Base-by-base conservation (phyloP, 1,284 basidiomycete species). In the Sparassis latifolia region DNA sequence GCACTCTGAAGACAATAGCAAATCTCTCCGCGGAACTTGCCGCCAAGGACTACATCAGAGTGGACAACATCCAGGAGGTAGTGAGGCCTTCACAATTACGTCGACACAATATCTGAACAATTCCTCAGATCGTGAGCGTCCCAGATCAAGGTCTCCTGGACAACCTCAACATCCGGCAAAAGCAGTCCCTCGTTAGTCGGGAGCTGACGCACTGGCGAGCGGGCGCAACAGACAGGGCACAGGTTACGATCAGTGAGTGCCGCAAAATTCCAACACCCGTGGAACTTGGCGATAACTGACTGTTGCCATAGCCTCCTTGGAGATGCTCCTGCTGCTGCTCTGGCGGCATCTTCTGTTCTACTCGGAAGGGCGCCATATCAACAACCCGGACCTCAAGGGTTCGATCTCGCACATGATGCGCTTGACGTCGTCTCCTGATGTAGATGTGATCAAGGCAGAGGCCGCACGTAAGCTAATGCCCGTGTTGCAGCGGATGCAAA, bases 321-420 rank as follows among this genome's bases (percentile, higher is more conserved):
- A 97, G 68, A 88, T 94, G 74, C 68, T 92, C 5, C 72, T 97
- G 5, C 75, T 97, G 4, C 73, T 97, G 30, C 74, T 93, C 9
- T 95, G 91, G 86, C 78, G 92, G 33, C 94, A 97, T 64, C 64
- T 95, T 38, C 75, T 82, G 20, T 79, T 79, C 56, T 89, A 84
- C 59, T 63, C 73, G 10, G 71, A 75, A 58, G 72, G 63, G 49
- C 69, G 63, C 44, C 65, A 66, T 51, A 59, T 64, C 56, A 68
- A 68, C 59, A 67, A 62, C 46, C 62, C 60, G 31, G 71, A 62
- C 59, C 66, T 68, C 53, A 69, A 65, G 59, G 68, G 63, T 38
- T 70, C 73, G n/a, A 69, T 77, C 39, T 69, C 75, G 33, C 71
- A 75, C 44, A 72, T 77, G 9, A 72, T 82, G 70, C 76, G 81